Base-by-base conservation (phyloP, 352 stramenopile genomes). In the Phytophthora cajani region DNA sequence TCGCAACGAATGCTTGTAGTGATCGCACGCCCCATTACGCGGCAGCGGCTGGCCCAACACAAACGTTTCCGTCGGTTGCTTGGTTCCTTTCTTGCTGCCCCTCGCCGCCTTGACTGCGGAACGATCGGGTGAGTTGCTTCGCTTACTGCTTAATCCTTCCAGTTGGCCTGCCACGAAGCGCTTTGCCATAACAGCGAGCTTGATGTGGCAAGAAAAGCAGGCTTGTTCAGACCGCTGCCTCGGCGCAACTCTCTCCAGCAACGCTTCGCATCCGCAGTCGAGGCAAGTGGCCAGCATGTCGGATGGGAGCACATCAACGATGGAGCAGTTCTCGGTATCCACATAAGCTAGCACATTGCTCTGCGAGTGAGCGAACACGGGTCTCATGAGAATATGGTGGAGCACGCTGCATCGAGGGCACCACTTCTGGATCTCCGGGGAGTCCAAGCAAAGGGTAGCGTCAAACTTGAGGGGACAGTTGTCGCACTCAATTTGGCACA, bases 381-480 rank as follows among this genome's bases (percentile, higher is more conserved):
- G 82, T 5, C 77, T 79, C 59, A 96, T 75, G 8, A 73, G n/a
- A 40, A 93, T 76, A 10, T 87, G 73, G 46, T 96, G 88, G 47
- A 91, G 81, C 23, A 81, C 71, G 58, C 87, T 94, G 72, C 88
- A 96, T 16, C 88, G 75, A 12, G 87, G 87, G 69, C 88, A 96
- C 88, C 88, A 96, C 58, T 93, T 91, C 23, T 88, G 87, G 5
- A 93, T 59, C 21, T 64, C 55, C 0, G 78, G 42, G 4, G 70
- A 64, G 23, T 87, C 69, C 16, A 96, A 77, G 6, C 70, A 75
- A 12, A 96, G 53, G 11, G 62, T 69, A 0, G 81, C 79, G 46
- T 93, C 84, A 64, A 96, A 93, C 54, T 83, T 82, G 23, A 93
- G 77, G 2, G 88, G 88, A 25, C 88, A 96, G 49, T 94, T 87